Evolutionary conservation across 2,329 filamentous ascomycete species (phyloP).

Genomic region (Trichophyton mentagrophytes): DNA sequence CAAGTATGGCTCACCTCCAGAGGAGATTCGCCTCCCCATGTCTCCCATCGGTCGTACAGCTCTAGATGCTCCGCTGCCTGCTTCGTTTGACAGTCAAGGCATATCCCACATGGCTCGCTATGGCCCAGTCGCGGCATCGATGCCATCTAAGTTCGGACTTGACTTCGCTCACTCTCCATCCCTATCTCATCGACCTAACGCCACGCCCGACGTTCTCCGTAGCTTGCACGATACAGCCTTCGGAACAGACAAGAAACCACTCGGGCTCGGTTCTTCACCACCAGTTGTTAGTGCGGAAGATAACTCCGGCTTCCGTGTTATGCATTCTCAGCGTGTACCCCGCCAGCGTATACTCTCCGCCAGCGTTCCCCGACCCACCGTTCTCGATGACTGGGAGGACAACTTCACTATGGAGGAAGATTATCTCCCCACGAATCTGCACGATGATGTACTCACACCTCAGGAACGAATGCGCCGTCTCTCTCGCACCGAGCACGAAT

Average conservation of each 20-base stretch:
- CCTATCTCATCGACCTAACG: slow-evolving; percentile 48
- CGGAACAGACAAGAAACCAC: slow-evolving; percentile 55
- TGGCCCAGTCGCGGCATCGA: slow-evolving; percentile 80
- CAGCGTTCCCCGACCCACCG: slow-evolving; percentile 43
- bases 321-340: slow-evolving; percentile 55
- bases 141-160: slow-evolving; percentile 81
- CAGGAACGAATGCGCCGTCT: slow-evolving; percentile 48
- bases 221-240: slow-evolving; percentile 54
- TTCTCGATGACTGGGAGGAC: slow-evolving; percentile 47
- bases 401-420: slow-evolving; percentile 78
- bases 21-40: slow-evolving; percentile 62
- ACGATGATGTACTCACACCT: slow-evolving; percentile 50
- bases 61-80: slow-evolving; percentile 79
- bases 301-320: slow-evolving; percentile 50
- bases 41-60: slow-evolving; percentile 69
- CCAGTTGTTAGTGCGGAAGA: slow-evolving; percentile 51
- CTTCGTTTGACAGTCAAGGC: slow-evolving; percentile 92
- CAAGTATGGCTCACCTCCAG: slow-evolving; percentile 72
- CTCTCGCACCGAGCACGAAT: slow-evolving; percentile 45
- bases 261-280: slow-evolving; percentile 43
- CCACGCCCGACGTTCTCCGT: slow-evolving; percentile 51
- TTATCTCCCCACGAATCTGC: slow-evolving; percentile 60
- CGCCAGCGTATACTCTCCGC: slow-evolving; percentile 46
- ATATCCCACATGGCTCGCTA: slow-evolving; percentile 84
- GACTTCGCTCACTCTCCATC: slow-evolving; percentile 60